A percentile compares a stretch with the other conserved stretches of the same genome.
Conservation (phyloP, 805 yeast genomes). For the Brettanomyces sp. region DNA sequence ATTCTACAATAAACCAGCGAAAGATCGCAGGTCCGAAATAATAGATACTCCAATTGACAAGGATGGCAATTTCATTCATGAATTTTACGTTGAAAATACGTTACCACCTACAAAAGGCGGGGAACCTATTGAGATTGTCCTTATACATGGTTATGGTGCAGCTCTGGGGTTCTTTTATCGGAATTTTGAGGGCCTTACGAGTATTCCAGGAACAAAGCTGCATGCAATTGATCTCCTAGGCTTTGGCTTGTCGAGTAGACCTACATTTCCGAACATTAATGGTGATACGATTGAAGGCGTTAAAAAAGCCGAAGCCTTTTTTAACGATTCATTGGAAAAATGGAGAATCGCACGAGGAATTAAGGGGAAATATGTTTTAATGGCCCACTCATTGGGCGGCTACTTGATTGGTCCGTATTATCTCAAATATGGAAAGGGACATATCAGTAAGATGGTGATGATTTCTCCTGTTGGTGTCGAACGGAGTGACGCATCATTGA, state of each 20-base stretch:
- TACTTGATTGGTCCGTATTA: conserved; percentile 62
- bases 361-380: conserved; percentile 39
- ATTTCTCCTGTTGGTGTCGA: conserved; percentile 78
- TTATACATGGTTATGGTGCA: conserved; percentile 91
- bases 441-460: conserved; percentile 45
- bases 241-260: conserved; percentile 60
- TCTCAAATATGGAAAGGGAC: conserved; percentile 40
- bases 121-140: conserved; percentile 34
- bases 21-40: conserved; percentile 32
- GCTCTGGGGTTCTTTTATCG: conserved; percentile 73
- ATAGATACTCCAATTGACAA: conserved; percentile 47
- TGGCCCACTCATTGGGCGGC: conserved; percentile 79
- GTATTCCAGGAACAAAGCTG: conserved; percentile 44
- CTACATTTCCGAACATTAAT: conserved; percentile 25
- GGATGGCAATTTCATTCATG: conserved; percentile 50
- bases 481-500: conserved; percentile 42
- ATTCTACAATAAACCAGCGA: conserved; percentile 47
- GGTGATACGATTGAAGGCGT: conserved; percentile 30
- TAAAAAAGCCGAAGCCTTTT: conserved; percentile 44
- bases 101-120: conserved; percentile 12
- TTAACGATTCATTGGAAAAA: conserved; percentile 46
- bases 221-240: conserved; percentile 69
- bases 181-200: conserved; percentile 47
- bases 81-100: conserved; percentile 46
- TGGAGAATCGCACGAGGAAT: conserved; percentile 50